Evolutionary conservation across 306 rosid genomes (phyloP).

Genomic region (Glycyrrhiza uralensis): DNA sequence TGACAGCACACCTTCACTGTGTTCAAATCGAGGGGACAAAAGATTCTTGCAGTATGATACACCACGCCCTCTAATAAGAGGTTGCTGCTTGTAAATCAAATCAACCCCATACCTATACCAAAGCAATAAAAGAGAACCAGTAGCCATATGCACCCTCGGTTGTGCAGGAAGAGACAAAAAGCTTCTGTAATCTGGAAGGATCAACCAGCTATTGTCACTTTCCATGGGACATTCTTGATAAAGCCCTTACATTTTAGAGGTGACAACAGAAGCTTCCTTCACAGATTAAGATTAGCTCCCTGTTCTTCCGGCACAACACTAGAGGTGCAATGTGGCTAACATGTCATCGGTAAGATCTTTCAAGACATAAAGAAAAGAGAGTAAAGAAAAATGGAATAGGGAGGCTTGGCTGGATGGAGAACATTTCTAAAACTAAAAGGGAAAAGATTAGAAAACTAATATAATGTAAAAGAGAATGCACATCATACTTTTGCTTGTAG

Average conservation of each 20-base stretch:
- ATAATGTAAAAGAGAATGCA: conserved; percentile 29
- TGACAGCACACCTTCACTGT: conserved; percentile 63
- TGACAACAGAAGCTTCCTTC: conserved; percentile 51
- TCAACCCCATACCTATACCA: conserved; percentile 88
- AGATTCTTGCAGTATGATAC: conserved; percentile 99
- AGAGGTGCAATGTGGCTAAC: conserved; percentile 48
- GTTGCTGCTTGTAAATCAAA: conserved; percentile 81
- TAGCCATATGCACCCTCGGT: conserved; percentile 67
- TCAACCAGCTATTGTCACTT: conserved; percentile 37
- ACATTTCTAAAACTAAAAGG: conserved; percentile 1
- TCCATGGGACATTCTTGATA: conserved; percentile 31
- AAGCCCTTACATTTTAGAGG: conserved; percentile 32
- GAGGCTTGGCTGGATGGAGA: conserved; percentile 11
- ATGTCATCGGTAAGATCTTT: conserved; percentile 30
- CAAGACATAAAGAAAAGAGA: neutral
- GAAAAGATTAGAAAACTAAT: conserved; percentile 13
- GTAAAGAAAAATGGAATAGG: conserved; percentile 17
- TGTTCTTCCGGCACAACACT: conserved; percentile 61
- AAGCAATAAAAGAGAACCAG: conserved; percentile 34
- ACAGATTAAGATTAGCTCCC: conserved; percentile 59
- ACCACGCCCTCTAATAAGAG: conserved; percentile 92
- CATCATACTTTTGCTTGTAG: conserved; percentile 90
- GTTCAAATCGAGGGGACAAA: conserved; percentile 92
- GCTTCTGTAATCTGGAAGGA: conserved; percentile 61
- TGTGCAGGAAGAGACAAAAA: conserved; percentile 69